Evolutionary conservation across 805 yeast genomes (phyloP), one percentile per base, ranked within the genome.

Genomic region (Ogataea haglerorum): DNA sequence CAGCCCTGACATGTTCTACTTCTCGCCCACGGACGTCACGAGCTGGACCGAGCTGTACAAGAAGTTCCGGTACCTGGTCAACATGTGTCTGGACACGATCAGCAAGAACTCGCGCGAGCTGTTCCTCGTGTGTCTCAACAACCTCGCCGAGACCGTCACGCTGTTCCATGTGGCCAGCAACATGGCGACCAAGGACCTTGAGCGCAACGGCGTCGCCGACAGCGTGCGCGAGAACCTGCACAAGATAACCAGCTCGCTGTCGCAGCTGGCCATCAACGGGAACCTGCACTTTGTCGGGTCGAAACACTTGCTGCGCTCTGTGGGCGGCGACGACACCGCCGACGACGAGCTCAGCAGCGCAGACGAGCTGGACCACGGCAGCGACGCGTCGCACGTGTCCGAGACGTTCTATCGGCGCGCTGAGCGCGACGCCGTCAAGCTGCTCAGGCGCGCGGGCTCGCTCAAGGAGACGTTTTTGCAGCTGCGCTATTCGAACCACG

Each of bases 261-360:
- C 86, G 2, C 83, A 78, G 43, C 70, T 85, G 42, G 78, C 80
- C 43, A 75, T 82, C 42, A 80, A 80, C 53, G 84, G 86, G 7
- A 68, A 74, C 35, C 56, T 84, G n/a, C 83, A 76, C 56, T 65
- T 83, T 38, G 66, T 68, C 33, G 65, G 69, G 13, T 42, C 46
- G 33, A 41, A 44, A 17, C 46, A 45, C 27, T 39, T 56, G 5
- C 56, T 54, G 5, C 48, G 54, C 30, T 54, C 46, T 36, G 36
- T 54, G 19, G 60, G 58, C 15, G 36, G 37, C 27, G 27, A 24
- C 27, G 27, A 24, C 14, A 14, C n/a, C 28, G 45, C 48, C 1
- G 55, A 52, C 23, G 53, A 48, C 26, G 52, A 49, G 18, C 10
- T 19, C 7, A 30, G 18, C 6, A 40, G 38, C 13, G 32, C 44